A percentile compares a stretch with the other conserved stretches of the same genome.
Evolutionary conservation across 495 filamentous ascomycete genomes (phyloP).

Genomic region (Aspergillus egyptiacus): DNA sequence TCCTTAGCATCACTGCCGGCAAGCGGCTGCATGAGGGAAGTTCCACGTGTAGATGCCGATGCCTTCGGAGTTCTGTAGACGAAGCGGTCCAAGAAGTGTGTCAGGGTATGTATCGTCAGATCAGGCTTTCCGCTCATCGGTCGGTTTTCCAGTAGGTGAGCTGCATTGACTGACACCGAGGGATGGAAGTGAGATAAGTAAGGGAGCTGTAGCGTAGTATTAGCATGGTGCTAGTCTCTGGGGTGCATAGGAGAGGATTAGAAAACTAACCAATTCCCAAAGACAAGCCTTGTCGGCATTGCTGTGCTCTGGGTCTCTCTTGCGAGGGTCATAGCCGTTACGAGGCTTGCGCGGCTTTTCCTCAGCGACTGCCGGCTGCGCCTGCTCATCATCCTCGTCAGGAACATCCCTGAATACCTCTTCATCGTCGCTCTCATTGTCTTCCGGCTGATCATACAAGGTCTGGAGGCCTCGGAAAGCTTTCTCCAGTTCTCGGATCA

Average conservation of each 20-base stretch:
- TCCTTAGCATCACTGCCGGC: constrained; percentile 57
- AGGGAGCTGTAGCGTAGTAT: constrained; percentile 46
- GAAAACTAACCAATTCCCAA: constrained; percentile 73
- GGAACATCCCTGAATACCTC: constrained; percentile 67
- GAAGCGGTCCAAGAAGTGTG: constrained; percentile 94
- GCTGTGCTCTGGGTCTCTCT: constrained; percentile 83
- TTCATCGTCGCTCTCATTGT: constrained; percentile 58
- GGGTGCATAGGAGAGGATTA: background rate
- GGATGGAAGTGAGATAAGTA: constrained; percentile 84
- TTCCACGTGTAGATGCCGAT: constrained; percentile 53
- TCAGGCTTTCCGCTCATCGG: constrained; percentile 82
- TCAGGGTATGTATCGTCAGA: constrained; percentile 76
- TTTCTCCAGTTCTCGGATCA: constrained; percentile 72
- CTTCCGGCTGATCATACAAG: constrained; percentile 68
- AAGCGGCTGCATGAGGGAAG: constrained; percentile 94
- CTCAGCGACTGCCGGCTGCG: constrained; percentile 17
- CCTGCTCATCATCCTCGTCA: constrained; percentile 46
- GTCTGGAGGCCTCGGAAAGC: constrained; percentile 68
- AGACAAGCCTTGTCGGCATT: constrained; percentile 86
- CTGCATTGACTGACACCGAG: constrained; percentile 84
- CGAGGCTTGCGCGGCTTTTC: constrained; percentile 22
- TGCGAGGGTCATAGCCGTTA: constrained; percentile 71
- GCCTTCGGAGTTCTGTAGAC: constrained; percentile 88
- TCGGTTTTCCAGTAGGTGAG: constrained; percentile 56
- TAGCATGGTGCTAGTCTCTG: background rate